Percentiles rank a stretch among this genome's conserved stretches.
phyloP scores from a whole-genome alignment of 805 yeast genomes.

The Ogataea ganodermae region DNA sequence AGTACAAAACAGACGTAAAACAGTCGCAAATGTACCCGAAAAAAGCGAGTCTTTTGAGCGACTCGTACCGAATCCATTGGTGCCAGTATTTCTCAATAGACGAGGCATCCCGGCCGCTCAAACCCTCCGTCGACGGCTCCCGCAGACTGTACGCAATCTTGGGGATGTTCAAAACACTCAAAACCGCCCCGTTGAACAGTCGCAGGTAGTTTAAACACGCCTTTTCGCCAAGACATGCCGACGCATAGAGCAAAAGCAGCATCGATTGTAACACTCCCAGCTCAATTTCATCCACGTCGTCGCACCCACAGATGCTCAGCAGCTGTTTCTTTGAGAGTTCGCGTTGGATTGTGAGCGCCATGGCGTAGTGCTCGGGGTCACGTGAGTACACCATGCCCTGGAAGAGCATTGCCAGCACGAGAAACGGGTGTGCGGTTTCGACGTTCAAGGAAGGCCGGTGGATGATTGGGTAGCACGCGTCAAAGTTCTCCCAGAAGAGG shows the following conservation, averaged over 20 bases:
- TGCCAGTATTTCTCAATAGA: conserved; percentile 37
- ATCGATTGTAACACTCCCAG: conserved; percentile 29
- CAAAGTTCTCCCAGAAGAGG: conserved; percentile 40
- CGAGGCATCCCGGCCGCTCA: neutral
- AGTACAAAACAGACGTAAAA: conserved; percentile 40
- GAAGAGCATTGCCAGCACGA: conserved; percentile 20
- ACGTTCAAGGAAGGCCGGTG: conserved; percentile 38
- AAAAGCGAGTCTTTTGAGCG: conserved; percentile 43
- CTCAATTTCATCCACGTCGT: conserved; percentile 18
- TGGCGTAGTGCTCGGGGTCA: conserved; percentile 11
- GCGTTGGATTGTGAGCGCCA: conserved; percentile 26
- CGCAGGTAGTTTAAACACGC: conserved; percentile 15
- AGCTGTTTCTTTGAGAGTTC: conserved; percentile 19
- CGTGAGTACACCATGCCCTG: conserved; percentile 28
- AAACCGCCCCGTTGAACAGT: conserved; percentile 14
- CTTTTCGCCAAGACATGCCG: conserved; percentile 28
- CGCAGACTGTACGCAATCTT: conserved; percentile 22
- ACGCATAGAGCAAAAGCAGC: conserved; percentile 28
- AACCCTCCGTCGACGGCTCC: conserved; percentile 17
- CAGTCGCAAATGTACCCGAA: conserved; percentile 45
- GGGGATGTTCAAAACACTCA: conserved; percentile 28
- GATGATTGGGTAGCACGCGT: conserved; percentile 41
- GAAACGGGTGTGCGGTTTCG: conserved; percentile 14
- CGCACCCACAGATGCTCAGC: conserved; percentile 17
- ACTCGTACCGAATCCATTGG: conserved; percentile 49